A percentile compares a stretch with the other conserved stretches of the same genome.
Conservation (phyloP, 2,329 filamentous ascomycete genomes). For the Cryphonectria parasitica region DNA sequence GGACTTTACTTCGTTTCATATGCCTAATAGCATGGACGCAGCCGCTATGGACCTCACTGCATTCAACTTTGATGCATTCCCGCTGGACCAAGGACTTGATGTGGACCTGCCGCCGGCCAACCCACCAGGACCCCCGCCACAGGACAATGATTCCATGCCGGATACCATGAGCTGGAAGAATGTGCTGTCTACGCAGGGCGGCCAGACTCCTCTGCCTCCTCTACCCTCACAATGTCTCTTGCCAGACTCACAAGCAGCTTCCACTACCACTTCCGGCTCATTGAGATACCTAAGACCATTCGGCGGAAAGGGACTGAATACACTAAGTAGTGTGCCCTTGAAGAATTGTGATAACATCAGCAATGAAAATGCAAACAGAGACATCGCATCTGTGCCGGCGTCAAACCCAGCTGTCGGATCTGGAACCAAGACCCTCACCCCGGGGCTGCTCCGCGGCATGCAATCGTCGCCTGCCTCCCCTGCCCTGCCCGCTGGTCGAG, state of each 20-base stretch:
- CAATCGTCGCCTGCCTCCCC: not conserved
- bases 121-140: slow-evolving; percentile 17
- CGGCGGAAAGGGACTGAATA: slow-evolving; percentile 58
- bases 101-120: slow-evolving; percentile 21
- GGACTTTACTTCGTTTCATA: slow-evolving; percentile 48
- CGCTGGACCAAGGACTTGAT: slow-evolving; percentile 39
- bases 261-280: slow-evolving; percentile 55
- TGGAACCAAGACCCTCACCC: slow-evolving; percentile 19
- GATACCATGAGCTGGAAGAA: slow-evolving; percentile 60
- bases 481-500: slow-evolving; percentile 20
- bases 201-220: slow-evolving; percentile 45
- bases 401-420: slow-evolving; percentile 30
- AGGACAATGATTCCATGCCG: slow-evolving; percentile 47
- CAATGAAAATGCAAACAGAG: slow-evolving; percentile 36
- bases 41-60: slow-evolving; percentile 47
- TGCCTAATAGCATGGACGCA: slow-evolving; percentile 43
- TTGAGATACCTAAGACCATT: slow-evolving; percentile 59
- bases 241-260: slow-evolving; percentile 54
- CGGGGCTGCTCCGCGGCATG: not conserved
- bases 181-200: slow-evolving; percentile 45
- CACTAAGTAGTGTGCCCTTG: slow-evolving; percentile 49
- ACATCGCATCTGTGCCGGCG: slow-evolving; percentile 19
- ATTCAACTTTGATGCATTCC: slow-evolving; percentile 41
- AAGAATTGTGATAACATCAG: slow-evolving; percentile 40
- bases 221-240: slow-evolving; percentile 56